Evolutionary conservation across 495 filamentous ascomycete species (phyloP).

Genomic region (Evansstolkia leycettana): DNA sequence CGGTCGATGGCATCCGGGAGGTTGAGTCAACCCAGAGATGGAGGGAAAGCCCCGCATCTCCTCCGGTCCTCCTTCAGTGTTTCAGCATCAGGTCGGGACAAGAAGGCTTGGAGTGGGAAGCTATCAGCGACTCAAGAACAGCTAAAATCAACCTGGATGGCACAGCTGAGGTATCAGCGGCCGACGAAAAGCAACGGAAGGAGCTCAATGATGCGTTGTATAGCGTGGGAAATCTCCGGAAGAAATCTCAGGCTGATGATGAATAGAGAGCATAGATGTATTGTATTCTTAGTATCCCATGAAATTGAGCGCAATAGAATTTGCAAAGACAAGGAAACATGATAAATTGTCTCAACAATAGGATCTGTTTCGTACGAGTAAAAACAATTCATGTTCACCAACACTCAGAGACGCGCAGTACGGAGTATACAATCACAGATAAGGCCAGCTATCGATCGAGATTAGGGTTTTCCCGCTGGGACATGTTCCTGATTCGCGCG

Average conservation of each 20-base stretch:
- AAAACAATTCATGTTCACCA: too few relatives aligned
- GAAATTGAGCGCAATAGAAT: too few relatives aligned
- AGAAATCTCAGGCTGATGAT: slow-evolving; percentile 32
- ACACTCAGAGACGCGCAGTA: too few relatives aligned
- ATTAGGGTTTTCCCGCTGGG: too few relatives aligned
- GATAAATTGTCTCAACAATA: too few relatives aligned
- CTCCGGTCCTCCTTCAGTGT: slow-evolving; percentile 15
- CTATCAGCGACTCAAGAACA: slow-evolving; percentile 10
- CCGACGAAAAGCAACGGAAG: slow-evolving; percentile 18
- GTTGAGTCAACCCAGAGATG: slow-evolving; percentile 25
- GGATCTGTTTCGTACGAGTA: too few relatives aligned
- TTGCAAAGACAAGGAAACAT: too few relatives aligned
- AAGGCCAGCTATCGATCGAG: too few relatives aligned
- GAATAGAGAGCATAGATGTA: slow-evolving; percentile 1
- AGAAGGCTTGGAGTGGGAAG: slow-evolving; percentile 13
- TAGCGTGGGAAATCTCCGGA: slow-evolving; percentile 59
- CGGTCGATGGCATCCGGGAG: slow-evolving; percentile 42
- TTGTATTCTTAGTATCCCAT: slow-evolving; percentile 1
- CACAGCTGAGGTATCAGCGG: slow-evolving; percentile 18
- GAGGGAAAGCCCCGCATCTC: slow-evolving; percentile 10
- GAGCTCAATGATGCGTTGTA: slow-evolving; percentile 48
- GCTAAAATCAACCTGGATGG: slow-evolving; percentile 20
- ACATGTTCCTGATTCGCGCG: too few relatives aligned
- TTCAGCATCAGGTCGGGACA: slow-evolving; percentile 11
- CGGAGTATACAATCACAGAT: too few relatives aligned